Evolutionary conservation across 2,329 filamentous ascomycete genomes (phyloP).

Genomic region (Endothia cerciana): DNA sequence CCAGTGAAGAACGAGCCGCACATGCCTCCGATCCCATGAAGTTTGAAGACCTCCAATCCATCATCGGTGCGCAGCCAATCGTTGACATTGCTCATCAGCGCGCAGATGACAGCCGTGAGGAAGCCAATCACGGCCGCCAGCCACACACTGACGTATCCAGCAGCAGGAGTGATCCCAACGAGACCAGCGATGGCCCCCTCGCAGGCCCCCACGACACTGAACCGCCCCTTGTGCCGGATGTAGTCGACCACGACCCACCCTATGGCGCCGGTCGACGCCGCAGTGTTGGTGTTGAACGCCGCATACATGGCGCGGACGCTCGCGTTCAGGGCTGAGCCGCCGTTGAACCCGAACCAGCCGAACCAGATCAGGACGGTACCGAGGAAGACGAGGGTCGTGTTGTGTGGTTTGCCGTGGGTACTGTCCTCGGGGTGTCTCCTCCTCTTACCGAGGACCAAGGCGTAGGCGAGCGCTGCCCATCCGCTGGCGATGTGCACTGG

Average conservation of each 20-base stretch:
- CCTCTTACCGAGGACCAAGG: conserved; percentile 64
- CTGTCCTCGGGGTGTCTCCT: conserved; percentile 51
- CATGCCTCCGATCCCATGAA: conserved; percentile 63
- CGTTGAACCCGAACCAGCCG: conserved; percentile 60
- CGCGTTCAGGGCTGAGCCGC: conserved; percentile 54
- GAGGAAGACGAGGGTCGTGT: conserved; percentile 65
- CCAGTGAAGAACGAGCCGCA: conserved; percentile 61
- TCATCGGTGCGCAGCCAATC: conserved; percentile 59
- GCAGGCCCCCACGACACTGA: conserved; percentile 56
- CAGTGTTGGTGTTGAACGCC: conserved; percentile 62
- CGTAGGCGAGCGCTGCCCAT: conserved; percentile 66
- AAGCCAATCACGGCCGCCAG: conserved; percentile 55
- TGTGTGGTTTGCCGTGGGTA: conserved; percentile 60
- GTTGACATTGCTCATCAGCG: conserved; percentile 53
- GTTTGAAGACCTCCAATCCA: conserved; percentile 62
- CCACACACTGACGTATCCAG: conserved; percentile 58
- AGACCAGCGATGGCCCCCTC: conserved; percentile 60
- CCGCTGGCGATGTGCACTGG: conserved; percentile 68
- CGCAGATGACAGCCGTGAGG: conserved; percentile 52
- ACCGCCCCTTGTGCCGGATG: conserved; percentile 48
- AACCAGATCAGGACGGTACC: conserved; percentile 70
- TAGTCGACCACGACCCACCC: conserved; percentile 60
- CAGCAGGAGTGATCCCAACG: conserved; percentile 62
- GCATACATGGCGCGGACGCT: conserved; percentile 57
- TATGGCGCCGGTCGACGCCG: conserved; percentile 57